Percentiles rank a stretch among this genome's conserved stretches.
phyloP scores from a whole-genome alignment of 202 grass and related monocot genomes.

The Zizania palustris region DNA sequence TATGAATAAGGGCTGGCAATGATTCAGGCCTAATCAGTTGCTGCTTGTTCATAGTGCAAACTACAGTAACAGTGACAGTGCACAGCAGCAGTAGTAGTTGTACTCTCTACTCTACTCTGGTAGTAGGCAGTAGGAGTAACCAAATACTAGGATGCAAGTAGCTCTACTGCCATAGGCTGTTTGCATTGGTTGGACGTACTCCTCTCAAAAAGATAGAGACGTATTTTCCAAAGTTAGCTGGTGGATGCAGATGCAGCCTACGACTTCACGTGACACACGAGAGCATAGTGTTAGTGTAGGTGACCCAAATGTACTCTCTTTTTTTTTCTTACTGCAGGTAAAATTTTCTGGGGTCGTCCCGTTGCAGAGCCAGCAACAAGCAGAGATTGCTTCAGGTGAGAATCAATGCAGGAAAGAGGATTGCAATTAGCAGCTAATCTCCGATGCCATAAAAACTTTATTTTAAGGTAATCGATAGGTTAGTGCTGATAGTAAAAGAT shows the following conservation, averaged over 20 bases:
- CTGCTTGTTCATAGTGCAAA: background rate
- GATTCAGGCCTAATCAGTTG: background rate
- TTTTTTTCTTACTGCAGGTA: slow-evolving; percentile 41
- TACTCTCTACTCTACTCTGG: no score
- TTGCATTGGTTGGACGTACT: slow-evolving; percentile 14
- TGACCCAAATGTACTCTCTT: slow-evolving; percentile 13
- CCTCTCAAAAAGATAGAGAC: slow-evolving; percentile 45
- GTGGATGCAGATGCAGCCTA: slow-evolving; percentile 22
- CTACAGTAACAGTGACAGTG: slow-evolving; percentile 12
- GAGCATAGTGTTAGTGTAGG: background rate
- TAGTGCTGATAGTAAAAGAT: no score
- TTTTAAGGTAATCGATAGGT: no score
- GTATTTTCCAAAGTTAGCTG: slow-evolving; percentile 51
- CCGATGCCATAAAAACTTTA: no score
- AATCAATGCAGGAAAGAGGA: background rate
- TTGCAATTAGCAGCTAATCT: background rate
- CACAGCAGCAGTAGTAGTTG: background rate
- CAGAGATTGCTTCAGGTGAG: background rate
- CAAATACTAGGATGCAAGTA: slow-evolving; percentile 1
- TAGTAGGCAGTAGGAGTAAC: background rate
- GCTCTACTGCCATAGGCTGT: background rate
- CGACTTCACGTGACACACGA: slow-evolving; percentile 41
- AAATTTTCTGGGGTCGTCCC: background rate
- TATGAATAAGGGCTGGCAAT: no score
- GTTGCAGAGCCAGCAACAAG: background rate